Base-by-base conservation (phyloP, 1,284 basidiomycete genomes). In the Pterulicium gracile region DNA sequence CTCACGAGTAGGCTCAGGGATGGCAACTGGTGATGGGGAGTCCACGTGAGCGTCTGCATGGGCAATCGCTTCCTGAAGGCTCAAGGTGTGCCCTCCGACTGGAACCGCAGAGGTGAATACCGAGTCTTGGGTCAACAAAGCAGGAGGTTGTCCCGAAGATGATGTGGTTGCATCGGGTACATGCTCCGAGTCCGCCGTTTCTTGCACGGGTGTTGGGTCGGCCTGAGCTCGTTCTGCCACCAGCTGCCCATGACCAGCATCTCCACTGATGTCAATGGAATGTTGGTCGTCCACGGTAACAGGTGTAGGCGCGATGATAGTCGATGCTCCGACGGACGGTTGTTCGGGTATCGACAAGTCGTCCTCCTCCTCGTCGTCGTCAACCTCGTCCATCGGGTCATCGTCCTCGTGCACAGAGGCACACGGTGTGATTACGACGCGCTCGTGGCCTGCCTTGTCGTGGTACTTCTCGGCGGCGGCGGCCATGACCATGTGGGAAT, bases 111-210 rank as follows among this genome's bases (percentile, higher is more conserved):
- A 7, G 19, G 36, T 7, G 36, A 39, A 39, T 39, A 39, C 36
- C 4, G 36, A 15, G 7, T 39, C 36, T 17, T 39, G n/a, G n/a
- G n/a, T n/a, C n/a, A n/a, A n/a, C n/a, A n/a, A n/a, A n/a, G n/a
- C n/a, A n/a, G n/a, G n/a, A n/a, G 45, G 14, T 22, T 23, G 23
- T 23, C 14, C 44, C 39, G 48, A 24, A 50, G 23, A 42, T 7
- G 24, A 24, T 15, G 41, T 18, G 17, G 34, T 13, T 15, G 36
- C 43, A 23, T 47, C n/a, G n/a, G n/a, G 36, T 18, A 15, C 36
- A 7, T 39, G 5, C 15, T 17, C 36, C 36, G 15, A 13, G 5
- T 39, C 36, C 15, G 36, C 36, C 7, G 36, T 17, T 10, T 7
- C 27, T n/a, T 32, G 27, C 5, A 39, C 36, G 19, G 36, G 36